Percentiles rank a stretch among this genome's conserved stretches.
These are phyloP conservation scores for Paralagenidium karlingii DNA, from an alignment of 352 stramenopile genomes.

Conservation along the genomic window DNA sequence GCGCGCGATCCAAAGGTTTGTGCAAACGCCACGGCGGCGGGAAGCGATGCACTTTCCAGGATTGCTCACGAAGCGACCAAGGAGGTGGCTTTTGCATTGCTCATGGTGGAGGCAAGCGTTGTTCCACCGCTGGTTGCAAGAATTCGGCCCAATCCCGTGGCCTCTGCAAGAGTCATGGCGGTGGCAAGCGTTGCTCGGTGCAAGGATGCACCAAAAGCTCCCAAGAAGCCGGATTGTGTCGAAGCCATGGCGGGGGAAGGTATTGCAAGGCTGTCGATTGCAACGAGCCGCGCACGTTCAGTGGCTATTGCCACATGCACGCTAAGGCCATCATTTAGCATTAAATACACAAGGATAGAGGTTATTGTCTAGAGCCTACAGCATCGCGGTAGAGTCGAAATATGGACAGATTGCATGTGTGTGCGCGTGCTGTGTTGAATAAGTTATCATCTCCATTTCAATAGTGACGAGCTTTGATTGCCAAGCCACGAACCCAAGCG, in stretches of 20 bases:
- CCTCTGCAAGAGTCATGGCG: constrained; percentile 58
- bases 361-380: too few species aligned
- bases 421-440: too few species aligned
- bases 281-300: too few species aligned
- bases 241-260: constrained; percentile 63
- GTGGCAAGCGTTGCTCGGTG: constrained; percentile 25
- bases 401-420: too few species aligned
- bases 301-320: too few species aligned
- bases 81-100: constrained; percentile 74
- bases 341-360: too few species aligned
- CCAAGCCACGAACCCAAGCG: too few species aligned
- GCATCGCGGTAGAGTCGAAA: too few species aligned
- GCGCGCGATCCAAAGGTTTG: constrained; percentile 57
- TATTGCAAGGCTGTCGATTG: constrained; percentile 75
- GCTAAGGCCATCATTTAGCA: too few species aligned
- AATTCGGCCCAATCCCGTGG: constrained; percentile 66
- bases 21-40: constrained; percentile 80
- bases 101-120: constrained; percentile 70
- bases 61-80: constrained; percentile 66
- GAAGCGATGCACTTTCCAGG: constrained; percentile 47
- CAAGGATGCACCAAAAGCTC: constrained; percentile 13
- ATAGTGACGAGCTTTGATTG: too few species aligned
- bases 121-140: constrained; percentile 26
- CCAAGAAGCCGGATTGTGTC: constrained; percentile 17
- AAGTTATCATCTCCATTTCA: too few species aligned